Conservation (phyloP, 768 basidiomycete genomes). For the Glaciozyma antarctica region DNA sequence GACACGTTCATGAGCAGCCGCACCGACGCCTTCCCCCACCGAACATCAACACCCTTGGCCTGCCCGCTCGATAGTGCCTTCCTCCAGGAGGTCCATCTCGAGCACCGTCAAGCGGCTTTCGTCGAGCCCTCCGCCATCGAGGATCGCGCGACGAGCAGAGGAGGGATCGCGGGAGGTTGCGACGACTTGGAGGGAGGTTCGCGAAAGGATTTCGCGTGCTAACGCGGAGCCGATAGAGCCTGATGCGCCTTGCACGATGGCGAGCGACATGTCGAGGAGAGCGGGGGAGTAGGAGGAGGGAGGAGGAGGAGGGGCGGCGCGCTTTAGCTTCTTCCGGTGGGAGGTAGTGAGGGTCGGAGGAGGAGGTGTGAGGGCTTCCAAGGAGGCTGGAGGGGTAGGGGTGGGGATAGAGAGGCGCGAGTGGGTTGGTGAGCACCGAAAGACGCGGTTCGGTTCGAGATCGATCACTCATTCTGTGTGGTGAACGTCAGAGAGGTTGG, state of each 20-base stretch:
- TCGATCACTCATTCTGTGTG: no score
- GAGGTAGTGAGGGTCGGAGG: no score
- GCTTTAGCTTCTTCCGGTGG: no score
- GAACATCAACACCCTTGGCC: constrained; percentile 37
- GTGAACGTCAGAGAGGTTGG: no score
- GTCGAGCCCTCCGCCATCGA: constrained; percentile 24
- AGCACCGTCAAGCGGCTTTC: constrained; percentile 37
- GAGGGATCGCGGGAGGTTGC: constrained; percentile 39
- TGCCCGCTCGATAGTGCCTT: constrained; percentile 38
- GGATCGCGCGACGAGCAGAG: constrained; percentile 31
- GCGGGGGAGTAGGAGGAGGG: no score
- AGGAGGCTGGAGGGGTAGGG: no score
- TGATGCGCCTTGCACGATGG: constrained; percentile 31
- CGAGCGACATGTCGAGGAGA: constrained; percentile 22
- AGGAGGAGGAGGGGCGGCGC: no score
- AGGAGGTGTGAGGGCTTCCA: no score
- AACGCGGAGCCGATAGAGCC: constrained; percentile 29
- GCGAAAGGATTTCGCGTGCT: constrained; percentile 37
- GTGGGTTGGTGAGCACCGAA: no score
- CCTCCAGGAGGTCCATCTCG: constrained; percentile 39
- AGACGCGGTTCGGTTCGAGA: no score
- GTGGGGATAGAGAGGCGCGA: no score
- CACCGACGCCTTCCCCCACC: constrained; percentile 38
- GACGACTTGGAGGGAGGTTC: constrained; percentile 40
- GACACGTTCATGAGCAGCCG: constrained; percentile 41